phyloP scores from a whole-genome alignment of 2,329 filamentous ascomycete genomes.

The Pezicula carpinea region DNA sequence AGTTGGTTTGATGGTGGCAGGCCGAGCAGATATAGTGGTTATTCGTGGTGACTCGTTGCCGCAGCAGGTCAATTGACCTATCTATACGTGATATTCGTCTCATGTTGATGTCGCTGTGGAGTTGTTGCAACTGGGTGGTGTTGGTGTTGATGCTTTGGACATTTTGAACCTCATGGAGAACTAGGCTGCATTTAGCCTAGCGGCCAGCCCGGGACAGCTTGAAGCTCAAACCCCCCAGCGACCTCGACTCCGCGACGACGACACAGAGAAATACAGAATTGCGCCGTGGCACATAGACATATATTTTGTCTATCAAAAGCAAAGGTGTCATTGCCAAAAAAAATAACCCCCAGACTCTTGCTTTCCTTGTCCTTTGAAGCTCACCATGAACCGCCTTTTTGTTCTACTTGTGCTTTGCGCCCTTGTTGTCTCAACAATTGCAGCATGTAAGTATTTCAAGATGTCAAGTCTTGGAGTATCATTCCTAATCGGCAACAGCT shows the following conservation, averaged over 20 bases:
- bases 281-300: not conserved
- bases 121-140: not conserved
- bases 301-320: too few relatives aligned
- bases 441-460: slow-evolving; percentile 20
- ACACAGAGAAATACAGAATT: too few relatives aligned
- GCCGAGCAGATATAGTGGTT: slow-evolving; percentile 18
- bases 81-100: slow-evolving; percentile 27
- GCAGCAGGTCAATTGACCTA: slow-evolving; percentile 25
- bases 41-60: slow-evolving; percentile 6
- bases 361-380: not conserved
- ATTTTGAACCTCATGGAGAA: not conserved
- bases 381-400: slow-evolving; percentile 14
- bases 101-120: slow-evolving; percentile 19
- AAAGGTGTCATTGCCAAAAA: too few relatives aligned
- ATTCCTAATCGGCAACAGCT: slow-evolving; percentile 36
- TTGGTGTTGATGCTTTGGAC: not conserved
- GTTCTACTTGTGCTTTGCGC: slow-evolving; percentile 18
- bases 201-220: not conserved
- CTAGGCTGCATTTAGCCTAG: not conserved
- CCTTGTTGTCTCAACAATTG: slow-evolving; percentile 20
- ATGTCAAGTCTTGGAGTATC: not conserved
- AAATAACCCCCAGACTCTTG: not conserved
- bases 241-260: not conserved
- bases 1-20: slow-evolving; percentile 20
- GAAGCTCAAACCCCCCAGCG: not conserved